These are phyloP conservation scores for Arctium lappa DNA, from an alignment of 129 eudicot genomes.

Conservation along the genomic window DNA sequence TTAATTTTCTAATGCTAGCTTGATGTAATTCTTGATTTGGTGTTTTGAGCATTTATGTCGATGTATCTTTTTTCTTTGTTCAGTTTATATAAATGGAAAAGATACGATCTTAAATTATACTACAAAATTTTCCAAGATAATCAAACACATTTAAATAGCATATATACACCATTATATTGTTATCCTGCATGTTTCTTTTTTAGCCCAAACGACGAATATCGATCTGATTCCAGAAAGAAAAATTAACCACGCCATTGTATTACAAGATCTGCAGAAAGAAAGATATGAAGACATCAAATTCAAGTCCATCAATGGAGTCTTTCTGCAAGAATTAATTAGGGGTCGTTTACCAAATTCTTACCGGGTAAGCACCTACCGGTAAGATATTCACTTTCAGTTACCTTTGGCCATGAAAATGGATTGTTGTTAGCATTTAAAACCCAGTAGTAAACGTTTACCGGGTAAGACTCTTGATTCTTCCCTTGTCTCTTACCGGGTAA, in stretches of 20 bases:
- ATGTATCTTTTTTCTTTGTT: neutral
- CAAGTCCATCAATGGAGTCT: neutral
- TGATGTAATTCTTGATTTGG: neutral
- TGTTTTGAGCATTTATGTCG: neutral
- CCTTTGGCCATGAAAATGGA: too few species aligned
- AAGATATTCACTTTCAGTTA: too few species aligned
- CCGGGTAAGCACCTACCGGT: too few species aligned
- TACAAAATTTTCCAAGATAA: neutral
- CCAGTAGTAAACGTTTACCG: too few species aligned
- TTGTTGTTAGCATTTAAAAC: too few species aligned
- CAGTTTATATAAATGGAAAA: neutral
- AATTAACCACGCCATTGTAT: neutral
- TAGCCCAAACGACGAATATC: neutral
- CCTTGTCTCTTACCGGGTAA: too few species aligned
- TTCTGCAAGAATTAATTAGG: neutral
- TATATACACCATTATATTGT: neutral
- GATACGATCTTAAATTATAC: neutral
- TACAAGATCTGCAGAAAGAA: constrained; percentile 18
- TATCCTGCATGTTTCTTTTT: neutral
- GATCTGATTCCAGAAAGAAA: neutral
- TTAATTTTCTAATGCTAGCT: neutral
- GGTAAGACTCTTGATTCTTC: too few species aligned
- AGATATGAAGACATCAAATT: neutral
- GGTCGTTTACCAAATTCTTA: too few species aligned
- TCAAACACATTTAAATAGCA: neutral